Conservation (phyloP, 2,329 filamentous ascomycete species). For the Cryphonectria carpinicola region DNA sequence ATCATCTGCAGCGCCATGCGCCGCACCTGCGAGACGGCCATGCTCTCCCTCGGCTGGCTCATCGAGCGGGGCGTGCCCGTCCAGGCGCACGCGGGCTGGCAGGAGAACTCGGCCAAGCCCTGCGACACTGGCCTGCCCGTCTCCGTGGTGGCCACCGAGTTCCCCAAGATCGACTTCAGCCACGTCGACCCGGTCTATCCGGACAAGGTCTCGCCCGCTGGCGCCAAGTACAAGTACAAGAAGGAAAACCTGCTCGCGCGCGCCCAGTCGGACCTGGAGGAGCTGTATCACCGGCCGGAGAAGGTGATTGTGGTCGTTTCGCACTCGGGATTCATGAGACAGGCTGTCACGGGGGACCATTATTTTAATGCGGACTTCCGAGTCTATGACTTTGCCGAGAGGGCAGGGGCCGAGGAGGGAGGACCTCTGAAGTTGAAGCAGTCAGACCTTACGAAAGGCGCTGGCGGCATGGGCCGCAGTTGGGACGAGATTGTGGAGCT, state of each 20-base stretch:
- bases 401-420: constrained; percentile 34
- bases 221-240: constrained; percentile 55
- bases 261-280: constrained; percentile 53
- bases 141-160: constrained; percentile 48
- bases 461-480: constrained; percentile 57
- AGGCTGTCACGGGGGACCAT: constrained; percentile 57
- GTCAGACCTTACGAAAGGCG: constrained; percentile 51
- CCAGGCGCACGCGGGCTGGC: constrained; percentile 65
- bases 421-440: constrained; percentile 45
- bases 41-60: constrained; percentile 59
- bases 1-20: constrained; percentile 69
- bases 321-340: constrained; percentile 66
- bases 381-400: constrained; percentile 58
- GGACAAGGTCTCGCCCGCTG: constrained; percentile 59
- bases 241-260: constrained; percentile 57
- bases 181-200: constrained; percentile 63
- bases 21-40: constrained; percentile 67
- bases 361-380: constrained; percentile 68
- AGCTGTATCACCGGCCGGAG: constrained; percentile 58
- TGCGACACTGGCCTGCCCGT: constrained; percentile 65
- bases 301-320: constrained; percentile 67
- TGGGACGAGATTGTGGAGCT: constrained; percentile 39
- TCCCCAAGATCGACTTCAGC: constrained; percentile 61
- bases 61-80: constrained; percentile 58
- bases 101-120: constrained; percentile 60